These are phyloP conservation scores for Plasmodium vinckei DNA, from an alignment of 169 alveolate species.

Conservation along the genomic window DNA sequence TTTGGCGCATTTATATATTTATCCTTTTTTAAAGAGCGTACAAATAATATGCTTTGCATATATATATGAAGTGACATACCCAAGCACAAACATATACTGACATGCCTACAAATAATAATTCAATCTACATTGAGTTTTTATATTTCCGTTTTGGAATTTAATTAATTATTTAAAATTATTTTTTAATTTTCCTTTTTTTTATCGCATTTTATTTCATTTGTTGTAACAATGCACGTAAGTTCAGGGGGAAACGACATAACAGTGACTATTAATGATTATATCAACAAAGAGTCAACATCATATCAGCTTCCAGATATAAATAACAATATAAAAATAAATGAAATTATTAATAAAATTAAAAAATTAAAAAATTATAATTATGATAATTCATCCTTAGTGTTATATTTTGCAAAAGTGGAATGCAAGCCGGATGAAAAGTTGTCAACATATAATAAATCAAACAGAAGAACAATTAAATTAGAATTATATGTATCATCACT, in stretches of 20 bases:
- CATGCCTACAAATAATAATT: not conserved
- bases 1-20: no score
- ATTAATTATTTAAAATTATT: not conserved
- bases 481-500: constrained; percentile 44
- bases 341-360: constrained; percentile 49
- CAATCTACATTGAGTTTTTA: no score
- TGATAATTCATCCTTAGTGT: constrained; percentile 30
- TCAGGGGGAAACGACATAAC: constrained; percentile 32
- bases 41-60: no score
- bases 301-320: constrained; percentile 44
- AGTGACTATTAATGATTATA: constrained; percentile 36
- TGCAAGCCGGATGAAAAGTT: constrained; percentile 45
- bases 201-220: not conserved
- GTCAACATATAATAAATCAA: constrained; percentile 59
- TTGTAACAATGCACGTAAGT: constrained; percentile 44
- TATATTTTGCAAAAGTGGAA: constrained; percentile 70
- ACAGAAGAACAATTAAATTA: constrained; percentile 43
- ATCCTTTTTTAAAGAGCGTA: no score
- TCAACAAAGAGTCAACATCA: constrained; percentile 31
- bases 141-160: not conserved
- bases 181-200: constrained; percentile 1
- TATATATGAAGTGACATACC: no score
- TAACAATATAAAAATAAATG: constrained; percentile 43
- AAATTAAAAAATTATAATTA: constrained; percentile 39
- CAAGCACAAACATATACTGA: not conserved